These are phyloP conservation scores for Sclerotinia subarctica DNA, from an alignment of 2,329 filamentous ascomycete species.

Conservation along the genomic window DNA sequence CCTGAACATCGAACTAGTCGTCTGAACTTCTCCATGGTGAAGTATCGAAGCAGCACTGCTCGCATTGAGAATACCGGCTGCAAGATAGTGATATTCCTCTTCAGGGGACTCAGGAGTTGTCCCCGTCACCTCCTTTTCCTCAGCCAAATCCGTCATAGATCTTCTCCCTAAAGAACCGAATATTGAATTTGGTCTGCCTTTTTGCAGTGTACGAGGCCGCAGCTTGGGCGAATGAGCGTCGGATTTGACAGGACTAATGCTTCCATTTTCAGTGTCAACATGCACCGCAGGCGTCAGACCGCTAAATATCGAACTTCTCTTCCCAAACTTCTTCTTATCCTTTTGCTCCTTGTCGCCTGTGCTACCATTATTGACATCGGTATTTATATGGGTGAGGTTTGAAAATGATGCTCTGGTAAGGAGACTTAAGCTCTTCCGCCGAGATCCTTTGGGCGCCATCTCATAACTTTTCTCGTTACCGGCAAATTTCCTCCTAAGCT, in stretches of 20 bases:
- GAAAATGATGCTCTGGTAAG: slow-evolving; percentile 31
- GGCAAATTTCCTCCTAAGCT: slow-evolving; percentile 17
- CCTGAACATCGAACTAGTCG: slow-evolving; percentile 65
- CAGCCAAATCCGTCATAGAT: slow-evolving; percentile 34
- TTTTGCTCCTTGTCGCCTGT: slow-evolving; percentile 30
- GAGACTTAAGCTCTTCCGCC: slow-evolving; percentile 37
- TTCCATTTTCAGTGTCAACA: slow-evolving; percentile 27
- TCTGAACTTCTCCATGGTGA: slow-evolving; percentile 68
- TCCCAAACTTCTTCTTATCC: slow-evolving; percentile 34
- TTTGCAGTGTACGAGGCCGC: slow-evolving; percentile 35
- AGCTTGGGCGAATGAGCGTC: slow-evolving; percentile 31
- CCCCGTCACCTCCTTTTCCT: slow-evolving; percentile 28
- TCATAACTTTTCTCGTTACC: slow-evolving; percentile 21
- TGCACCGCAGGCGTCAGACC: slow-evolving; percentile 22
- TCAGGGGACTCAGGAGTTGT: slow-evolving; percentile 32
- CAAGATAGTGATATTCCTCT: slow-evolving; percentile 24
- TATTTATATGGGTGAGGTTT: slow-evolving; percentile 34
- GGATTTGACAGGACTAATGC: slow-evolving; percentile 28
- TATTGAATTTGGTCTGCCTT: slow-evolving; percentile 36
- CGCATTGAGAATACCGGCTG: slow-evolving; percentile 20
- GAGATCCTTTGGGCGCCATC: slow-evolving; percentile 34
- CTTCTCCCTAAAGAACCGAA: slow-evolving; percentile 39
- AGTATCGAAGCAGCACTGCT: slow-evolving; percentile 46
- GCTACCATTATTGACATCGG: slow-evolving; percentile 25
- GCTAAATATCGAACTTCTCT: slow-evolving; percentile 34